Base-by-base conservation (phyloP, 441 rosid species). In the Biscutella laevigata region DNA sequence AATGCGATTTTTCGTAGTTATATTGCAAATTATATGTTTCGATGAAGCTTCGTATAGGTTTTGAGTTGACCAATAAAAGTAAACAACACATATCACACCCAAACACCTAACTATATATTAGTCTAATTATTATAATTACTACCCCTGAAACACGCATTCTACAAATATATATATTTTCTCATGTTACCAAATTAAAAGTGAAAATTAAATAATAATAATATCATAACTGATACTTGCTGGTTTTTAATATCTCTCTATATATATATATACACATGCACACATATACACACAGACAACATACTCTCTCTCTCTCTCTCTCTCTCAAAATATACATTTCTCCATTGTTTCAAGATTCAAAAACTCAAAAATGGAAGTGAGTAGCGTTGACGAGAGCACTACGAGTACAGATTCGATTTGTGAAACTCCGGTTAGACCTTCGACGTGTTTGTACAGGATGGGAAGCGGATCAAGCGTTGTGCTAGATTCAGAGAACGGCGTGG, bases 401-500 rank as follows among this genome's bases (percentile, higher is more conserved):
- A 76, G 69, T 25, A 66, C 75, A 6, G 77, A 73, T 13, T 71
- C 86, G 19, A 7, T 74, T 12, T 42, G 39, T 17, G 67, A 76
- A 44, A 32, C 65, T 1, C 72, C 71, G 8, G 53, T 38, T 1
- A 36, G 22, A 5, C 70, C 62, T 3, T 80, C 80, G 7, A 75
- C 54, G 34, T 57, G 77, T n/a, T 55, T 77, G 2, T 75, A 78
- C 74, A 76, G 74, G 1, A 64, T 81, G 8, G 90, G 95, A 19
- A 83, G 98, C 51, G 95, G 95, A 24, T 41, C 79, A 2, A 87
- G 88, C 65, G 94, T 74, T 16, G 50, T 87, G 34, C 45, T 87
- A 5, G 92, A 91, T 53, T 60, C 78, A 0, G 96, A 88, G 20
- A 67, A 72, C 44, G 86, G 92, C 8, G 77, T 73, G 2, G 99